Conservation (phyloP, 768 basidiomycete genomes). For the Polyporus arcularius region DNA sequence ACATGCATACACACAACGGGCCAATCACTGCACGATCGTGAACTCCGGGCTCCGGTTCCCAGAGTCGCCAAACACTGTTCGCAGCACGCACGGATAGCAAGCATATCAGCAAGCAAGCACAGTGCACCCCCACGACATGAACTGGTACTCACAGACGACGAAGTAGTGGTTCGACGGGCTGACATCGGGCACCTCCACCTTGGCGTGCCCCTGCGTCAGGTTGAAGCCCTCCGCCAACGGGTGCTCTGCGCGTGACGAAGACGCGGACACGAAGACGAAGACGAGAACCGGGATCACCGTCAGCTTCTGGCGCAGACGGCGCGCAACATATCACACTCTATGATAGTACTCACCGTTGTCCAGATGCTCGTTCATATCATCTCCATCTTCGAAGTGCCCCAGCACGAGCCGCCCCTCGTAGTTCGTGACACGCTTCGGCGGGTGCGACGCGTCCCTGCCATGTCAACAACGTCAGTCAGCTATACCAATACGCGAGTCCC, state of each 20-base stretch:
- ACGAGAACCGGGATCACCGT: background rate
- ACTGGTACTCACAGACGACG: constrained; percentile 55
- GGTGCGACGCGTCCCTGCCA: constrained; percentile 46
- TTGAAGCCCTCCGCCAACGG: constrained; percentile 61
- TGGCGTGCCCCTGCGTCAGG: constrained; percentile 48
- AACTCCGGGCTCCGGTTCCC: constrained; percentile 64
- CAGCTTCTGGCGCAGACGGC: background rate
- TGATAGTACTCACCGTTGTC: constrained; percentile 42
- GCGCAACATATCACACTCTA: background rate
- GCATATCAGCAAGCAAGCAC: background rate
- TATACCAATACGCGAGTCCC: too few relatives aligned
- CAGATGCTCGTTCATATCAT: constrained; percentile 51
- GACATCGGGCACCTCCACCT: constrained; percentile 55
- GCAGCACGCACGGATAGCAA: background rate
- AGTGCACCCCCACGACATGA: background rate
- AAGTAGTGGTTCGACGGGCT: constrained; percentile 50
- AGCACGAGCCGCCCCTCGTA: constrained; percentile 51
- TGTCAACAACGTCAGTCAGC: too few relatives aligned
- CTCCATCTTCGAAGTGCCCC: constrained; percentile 45
- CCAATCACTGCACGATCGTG: constrained; percentile 43
- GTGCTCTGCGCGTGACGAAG: constrained; percentile 37
- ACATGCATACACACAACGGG: too few relatives aligned
- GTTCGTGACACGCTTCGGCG: constrained; percentile 37
- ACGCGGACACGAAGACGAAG: background rate
- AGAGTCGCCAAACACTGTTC: constrained; percentile 65